These are phyloP conservation scores for Canavalia ensiformis DNA, from an alignment of 306 rosid genomes.

Conservation along the genomic window DNA sequence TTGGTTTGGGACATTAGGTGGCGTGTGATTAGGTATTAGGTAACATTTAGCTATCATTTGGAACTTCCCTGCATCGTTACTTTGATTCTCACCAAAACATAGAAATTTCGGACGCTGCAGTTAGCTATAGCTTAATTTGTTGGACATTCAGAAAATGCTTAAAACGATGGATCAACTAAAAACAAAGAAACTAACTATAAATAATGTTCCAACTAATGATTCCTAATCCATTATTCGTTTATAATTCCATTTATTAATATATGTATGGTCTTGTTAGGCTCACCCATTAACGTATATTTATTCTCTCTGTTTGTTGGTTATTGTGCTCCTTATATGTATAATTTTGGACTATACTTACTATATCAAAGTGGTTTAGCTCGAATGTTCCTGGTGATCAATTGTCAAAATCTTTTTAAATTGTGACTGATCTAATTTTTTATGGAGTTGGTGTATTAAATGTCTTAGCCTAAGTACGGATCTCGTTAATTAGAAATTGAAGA, in stretches of 20 bases:
- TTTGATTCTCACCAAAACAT: conserved; percentile 47
- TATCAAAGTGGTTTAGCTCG: background rate
- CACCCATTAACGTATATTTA: too few relatives aligned
- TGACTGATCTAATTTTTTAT: background rate
- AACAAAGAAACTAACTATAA: background rate
- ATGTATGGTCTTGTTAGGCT: too few relatives aligned
- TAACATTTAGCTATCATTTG: conserved; percentile 59
- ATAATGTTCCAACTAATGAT: conserved; percentile 15
- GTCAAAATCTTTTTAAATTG: background rate
- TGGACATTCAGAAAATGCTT: conserved; percentile 35
- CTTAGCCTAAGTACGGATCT: too few relatives aligned
- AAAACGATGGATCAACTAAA: conserved; percentile 36
- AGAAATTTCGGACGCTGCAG: conserved; percentile 35
- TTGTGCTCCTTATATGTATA: background rate
- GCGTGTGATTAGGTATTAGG: conserved; percentile 51
- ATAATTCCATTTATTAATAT: background rate
- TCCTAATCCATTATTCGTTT: conserved; percentile 36
- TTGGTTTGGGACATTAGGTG: conserved; percentile 51
- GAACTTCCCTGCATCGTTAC: conserved; percentile 49
- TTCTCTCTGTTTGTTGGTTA: too few relatives aligned
- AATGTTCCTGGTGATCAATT: background rate
- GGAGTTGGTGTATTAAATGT: too few relatives aligned
- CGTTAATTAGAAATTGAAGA: too few relatives aligned
- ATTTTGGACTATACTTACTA: background rate
- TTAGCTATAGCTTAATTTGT: conserved; percentile 17